Base-by-base conservation (phyloP, 768 basidiomycete species). In the Kwoniella dejecticola region DNA sequence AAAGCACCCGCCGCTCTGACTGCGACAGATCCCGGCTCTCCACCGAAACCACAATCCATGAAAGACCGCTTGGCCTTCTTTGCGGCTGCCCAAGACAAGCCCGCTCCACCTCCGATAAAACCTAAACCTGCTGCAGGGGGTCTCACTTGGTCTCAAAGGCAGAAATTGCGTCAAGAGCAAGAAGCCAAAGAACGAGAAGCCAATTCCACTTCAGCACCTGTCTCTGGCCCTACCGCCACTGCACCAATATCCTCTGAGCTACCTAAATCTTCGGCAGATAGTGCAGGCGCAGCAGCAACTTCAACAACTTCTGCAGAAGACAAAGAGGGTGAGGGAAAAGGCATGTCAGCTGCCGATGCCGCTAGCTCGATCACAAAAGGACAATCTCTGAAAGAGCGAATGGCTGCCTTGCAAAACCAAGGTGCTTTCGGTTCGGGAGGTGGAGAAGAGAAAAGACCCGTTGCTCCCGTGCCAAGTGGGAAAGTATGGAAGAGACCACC, bases 401-500 rank as follows among this genome's bases (percentile, higher is more conserved):
- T 98, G 92, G 92, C 92, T 29, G 91, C 92, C 2, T 81, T 97
- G 36, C 89, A 92, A 76, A 90, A 89, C 7, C 86, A 83, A 45
- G 89, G 89, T 15, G 91, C 82, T 10, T 91, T 95, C 71, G 89
- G 89, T 15, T 83, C 12, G 6, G 19, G 41, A 5, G 81, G 1
- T 74, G 66, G 24, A 76, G 81, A 19, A 1, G 72, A 84, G 4
- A 79, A 82, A 36, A 68, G 82, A 10, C 83, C 87, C 1, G 84
- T 88, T 1, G 86, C 87, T 4, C 75, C 82, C 27, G 64, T 65
- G 26, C 87, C 88, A 71, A 87, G 86, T 67, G 89, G 89, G 2
- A 78, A 78, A 12, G 90, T 89, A 78, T 94, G 91, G 91, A 91
- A 90, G 75, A 86, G 89, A 0, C 89, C 91, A 1, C 40, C 67